phyloP scores from a whole-genome alignment of 306 rosid species.

The Comarum palustre region DNA sequence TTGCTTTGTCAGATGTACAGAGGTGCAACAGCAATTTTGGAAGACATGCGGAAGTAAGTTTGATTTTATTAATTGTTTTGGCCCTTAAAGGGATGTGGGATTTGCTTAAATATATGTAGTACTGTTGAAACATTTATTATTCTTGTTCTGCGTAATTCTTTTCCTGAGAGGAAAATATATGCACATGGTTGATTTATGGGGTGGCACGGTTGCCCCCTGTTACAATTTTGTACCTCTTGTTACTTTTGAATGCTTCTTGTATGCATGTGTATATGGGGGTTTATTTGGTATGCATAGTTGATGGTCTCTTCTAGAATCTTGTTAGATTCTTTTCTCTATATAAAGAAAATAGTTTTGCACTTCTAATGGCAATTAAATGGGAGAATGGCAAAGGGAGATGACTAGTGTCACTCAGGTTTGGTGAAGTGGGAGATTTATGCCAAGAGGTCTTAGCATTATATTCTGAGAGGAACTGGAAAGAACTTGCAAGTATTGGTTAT shows the following conservation, averaged over 20 bases:
- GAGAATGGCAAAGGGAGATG: background rate
- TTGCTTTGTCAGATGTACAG: constrained; percentile 62
- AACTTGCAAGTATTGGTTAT: background rate
- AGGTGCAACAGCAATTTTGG: constrained; percentile 81
- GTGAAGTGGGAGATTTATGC: background rate
- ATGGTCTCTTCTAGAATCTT: background rate
- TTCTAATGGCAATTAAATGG: background rate
- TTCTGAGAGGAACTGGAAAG: background rate
- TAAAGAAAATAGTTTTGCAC: background rate
- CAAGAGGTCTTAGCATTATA: background rate
- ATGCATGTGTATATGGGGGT: too few species aligned
- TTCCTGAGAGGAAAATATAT: background rate
- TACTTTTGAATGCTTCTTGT: background rate
- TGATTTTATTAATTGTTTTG: background rate
- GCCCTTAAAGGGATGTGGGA: too few species aligned
- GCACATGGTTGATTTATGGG: background rate
- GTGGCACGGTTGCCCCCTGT: background rate
- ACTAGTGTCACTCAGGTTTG: background rate
- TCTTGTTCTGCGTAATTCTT: background rate
- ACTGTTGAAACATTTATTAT: background rate
- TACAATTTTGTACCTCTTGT: background rate
- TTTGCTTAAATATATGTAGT: too few species aligned
- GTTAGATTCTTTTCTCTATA: background rate
- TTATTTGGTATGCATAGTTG: background rate
- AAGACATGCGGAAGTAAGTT: constrained; percentile 70